A percentile compares a stretch with the other conserved stretches of the same genome.
phyloP scores from a whole-genome alignment of 768 basidiomycete genomes.

The Chiua virens region DNA sequence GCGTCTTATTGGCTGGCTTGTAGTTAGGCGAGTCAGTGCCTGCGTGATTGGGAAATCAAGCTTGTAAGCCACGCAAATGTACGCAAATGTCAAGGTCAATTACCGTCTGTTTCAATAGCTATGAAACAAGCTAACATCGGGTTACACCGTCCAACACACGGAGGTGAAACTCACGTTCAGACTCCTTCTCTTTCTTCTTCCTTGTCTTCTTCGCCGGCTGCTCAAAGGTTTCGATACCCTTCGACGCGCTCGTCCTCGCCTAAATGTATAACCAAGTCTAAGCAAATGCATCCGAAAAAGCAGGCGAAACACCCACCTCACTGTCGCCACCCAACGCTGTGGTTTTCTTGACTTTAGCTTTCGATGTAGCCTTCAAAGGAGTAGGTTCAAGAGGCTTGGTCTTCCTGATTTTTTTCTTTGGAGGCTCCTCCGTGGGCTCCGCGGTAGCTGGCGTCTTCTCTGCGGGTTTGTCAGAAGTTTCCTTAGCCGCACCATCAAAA shows the following conservation, averaged over 20 bases:
- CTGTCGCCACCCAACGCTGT: background rate
- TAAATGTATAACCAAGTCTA: conserved; percentile 6
- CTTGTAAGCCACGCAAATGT: background rate
- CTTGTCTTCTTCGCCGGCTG: conserved; percentile 3
- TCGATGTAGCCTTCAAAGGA: conserved; percentile 2
- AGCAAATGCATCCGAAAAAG: background rate
- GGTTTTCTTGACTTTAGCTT: conserved; percentile 8
- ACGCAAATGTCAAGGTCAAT: background rate
- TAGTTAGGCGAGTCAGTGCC: background rate
- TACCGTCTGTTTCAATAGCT: conserved; percentile 10
- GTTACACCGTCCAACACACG: background rate
- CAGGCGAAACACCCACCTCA: conserved; percentile 11
- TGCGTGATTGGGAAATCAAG: background rate
- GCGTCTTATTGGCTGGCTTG: background rate
- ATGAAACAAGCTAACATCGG: background rate
- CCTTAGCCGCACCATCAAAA: background rate
- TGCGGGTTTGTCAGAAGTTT: background rate
- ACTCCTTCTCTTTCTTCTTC: conserved; percentile 11
- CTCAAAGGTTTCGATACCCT: background rate
- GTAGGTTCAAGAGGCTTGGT: conserved; percentile 7
- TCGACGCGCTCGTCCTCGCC: conserved; percentile 2
- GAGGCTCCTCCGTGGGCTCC: conserved; percentile 4
- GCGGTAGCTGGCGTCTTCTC: background rate
- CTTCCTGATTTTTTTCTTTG: conserved; percentile 21
- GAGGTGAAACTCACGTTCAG: conserved; percentile 11